phyloP scores from a whole-genome alignment of 306 rosid genomes.

The Prunus salicina region DNA sequence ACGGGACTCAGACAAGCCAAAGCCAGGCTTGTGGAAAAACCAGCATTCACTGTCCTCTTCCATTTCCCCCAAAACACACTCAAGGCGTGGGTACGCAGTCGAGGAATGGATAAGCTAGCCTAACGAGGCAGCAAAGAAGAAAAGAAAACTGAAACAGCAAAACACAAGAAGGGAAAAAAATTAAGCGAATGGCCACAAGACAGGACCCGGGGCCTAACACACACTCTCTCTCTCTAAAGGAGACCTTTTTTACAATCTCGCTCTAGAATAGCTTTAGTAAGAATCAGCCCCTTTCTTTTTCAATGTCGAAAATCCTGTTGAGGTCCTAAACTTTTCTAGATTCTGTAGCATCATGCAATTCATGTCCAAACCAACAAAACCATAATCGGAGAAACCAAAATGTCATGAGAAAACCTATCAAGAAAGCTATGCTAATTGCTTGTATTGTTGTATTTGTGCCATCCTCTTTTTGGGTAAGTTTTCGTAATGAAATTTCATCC shows the following conservation, averaged over 20 bases:
- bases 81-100: neutral
- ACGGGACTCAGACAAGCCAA: too few species aligned
- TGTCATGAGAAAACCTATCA: neutral
- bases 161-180: too few species aligned
- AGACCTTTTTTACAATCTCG: neutral
- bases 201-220: too few species aligned
- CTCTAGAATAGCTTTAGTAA: neutral
- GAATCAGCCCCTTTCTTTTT: neutral
- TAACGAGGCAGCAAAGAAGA: too few species aligned
- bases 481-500: too few species aligned
- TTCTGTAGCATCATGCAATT: neutral
- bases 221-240: neutral
- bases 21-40: too few species aligned
- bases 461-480: too few species aligned
- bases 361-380: neutral
- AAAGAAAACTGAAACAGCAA: neutral
- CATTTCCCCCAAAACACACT: neutral
- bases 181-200: too few species aligned
- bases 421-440: neutral
- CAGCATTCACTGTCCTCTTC: neutral
- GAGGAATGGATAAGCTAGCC: neutral
- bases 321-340: neutral
- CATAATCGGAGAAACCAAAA: neutral
- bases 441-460: too few species aligned
- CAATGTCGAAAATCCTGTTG: too few species aligned